Base-by-base conservation (phyloP, 2,329 filamentous ascomycete genomes). In the Aspergillus cejpii region DNA sequence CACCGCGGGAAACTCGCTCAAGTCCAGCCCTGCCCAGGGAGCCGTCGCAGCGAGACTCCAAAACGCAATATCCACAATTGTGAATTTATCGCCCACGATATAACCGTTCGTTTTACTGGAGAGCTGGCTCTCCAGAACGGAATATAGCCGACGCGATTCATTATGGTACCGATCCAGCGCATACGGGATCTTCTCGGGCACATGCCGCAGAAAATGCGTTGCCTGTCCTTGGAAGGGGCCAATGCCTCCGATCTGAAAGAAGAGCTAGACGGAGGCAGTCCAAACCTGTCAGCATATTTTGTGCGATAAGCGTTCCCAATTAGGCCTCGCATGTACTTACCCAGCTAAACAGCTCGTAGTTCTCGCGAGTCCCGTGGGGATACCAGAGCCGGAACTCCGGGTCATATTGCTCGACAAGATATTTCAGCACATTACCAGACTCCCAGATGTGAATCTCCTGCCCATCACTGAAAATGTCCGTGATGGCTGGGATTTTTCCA, bases 191-290 rank as follows among this genome's bases (percentile, higher is more conserved):
- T 37, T 43, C 23, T 43, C 33, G 3, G 41, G 41, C 3, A 43
- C 41, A 27, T 28, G 41, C 34, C 23, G 23, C 23, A 24, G 23
- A 19, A 44, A 39, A 7, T 44, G 41, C 12, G 37, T 44, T 10
- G 41, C 41, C 23, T 44, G 41, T 2, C 41, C 41, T 12, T 44
- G 41, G 33, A 44, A 38, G 3, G 23, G 41, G 26, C 41, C 41
- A 4, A 44, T 14, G n/a, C 36, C 24, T 3, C 24, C 6, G 5
- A 39, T 23, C 24, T 44, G 34, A 24, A 33, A 44, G 33, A 39
- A 38, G 23, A 44, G 41, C 36, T 44, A 39, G 5, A 24, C n/a
- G n/a, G n/a, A n/a, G n/a, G n/a, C n/a, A n/a, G n/a, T n/a, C n/a
- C 2, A 20, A 2, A 15, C 21, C 26, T n/a, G 12, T 20, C 17